Evolutionary conservation across 2,329 filamentous ascomycete species (phyloP).

Genomic region (Acrocalymma vagum): DNA sequence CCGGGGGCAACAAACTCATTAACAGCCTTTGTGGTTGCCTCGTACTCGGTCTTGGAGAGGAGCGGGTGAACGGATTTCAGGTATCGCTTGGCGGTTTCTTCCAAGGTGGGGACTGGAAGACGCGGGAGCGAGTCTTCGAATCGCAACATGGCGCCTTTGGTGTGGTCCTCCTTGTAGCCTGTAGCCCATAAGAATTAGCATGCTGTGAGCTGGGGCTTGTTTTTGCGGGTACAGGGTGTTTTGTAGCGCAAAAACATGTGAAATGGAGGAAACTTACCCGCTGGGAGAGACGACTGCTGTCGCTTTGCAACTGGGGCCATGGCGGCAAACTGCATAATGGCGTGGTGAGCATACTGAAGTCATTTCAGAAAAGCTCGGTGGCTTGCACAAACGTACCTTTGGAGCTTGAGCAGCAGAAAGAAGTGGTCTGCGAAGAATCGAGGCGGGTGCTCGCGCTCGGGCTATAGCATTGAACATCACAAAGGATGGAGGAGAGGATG

Average conservation of each 20-base stretch:
- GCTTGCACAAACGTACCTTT: conserved; percentile 33
- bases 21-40: conserved; percentile 81
- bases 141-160: conserved; percentile 81
- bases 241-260: conserved; percentile 15
- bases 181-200: conserved; percentile 12
- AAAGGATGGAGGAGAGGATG: conserved; percentile 16
- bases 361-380: not conserved
- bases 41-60: conserved; percentile 72
- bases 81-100: conserved; percentile 83
- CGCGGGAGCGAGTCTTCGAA: conserved; percentile 86
- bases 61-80: conserved; percentile 81
- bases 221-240: not conserved
- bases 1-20: conserved; percentile 89
- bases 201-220: conserved; percentile 6
- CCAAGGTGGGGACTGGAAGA: conserved; percentile 81
- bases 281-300: conserved; percentile 57
- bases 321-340: conserved; percentile 34
- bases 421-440: conserved; percentile 44
- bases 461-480: conserved; percentile 52
- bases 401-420: too few species aligned
- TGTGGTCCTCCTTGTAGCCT: conserved; percentile 83
- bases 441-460: conserved; percentile 48
- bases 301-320: conserved; percentile 46
- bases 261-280: conserved; percentile 45
- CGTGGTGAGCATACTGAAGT: conserved; percentile 1